phyloP scores from a whole-genome alignment of 2,329 filamentous ascomycete species.

The Chaetomium sp. region DNA sequence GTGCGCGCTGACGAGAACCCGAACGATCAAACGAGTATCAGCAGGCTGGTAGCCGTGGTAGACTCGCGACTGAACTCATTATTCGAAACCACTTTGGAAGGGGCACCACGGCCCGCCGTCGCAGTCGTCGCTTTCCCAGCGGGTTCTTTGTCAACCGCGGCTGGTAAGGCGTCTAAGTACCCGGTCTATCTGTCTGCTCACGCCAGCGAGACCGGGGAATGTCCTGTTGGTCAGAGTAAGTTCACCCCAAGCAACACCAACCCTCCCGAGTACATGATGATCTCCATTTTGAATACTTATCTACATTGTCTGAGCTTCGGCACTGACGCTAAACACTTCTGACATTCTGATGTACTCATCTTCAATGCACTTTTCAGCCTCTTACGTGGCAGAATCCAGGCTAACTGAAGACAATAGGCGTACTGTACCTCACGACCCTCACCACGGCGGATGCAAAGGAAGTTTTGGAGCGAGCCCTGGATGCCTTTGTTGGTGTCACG shows the following conservation, averaged over 20 bases:
- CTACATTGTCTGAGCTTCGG: conserved; percentile 98
- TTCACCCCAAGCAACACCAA: conserved; percentile 39
- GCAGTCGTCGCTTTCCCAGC: conserved; percentile 69
- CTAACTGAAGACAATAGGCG: conserved; percentile 43
- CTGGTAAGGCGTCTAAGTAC: conserved; percentile 42
- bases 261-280: conserved; percentile 73
- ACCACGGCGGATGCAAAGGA: conserved; percentile 40
- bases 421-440: conserved; percentile 47
- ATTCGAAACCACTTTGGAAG: conserved; percentile 73
- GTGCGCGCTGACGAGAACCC: conserved; percentile 48
- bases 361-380: conserved; percentile 25
- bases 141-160: conserved; percentile 45
- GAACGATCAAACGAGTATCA: conserved; percentile 44
- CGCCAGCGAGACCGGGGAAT: conserved; percentile 90
- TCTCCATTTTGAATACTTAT: conserved; percentile 88
- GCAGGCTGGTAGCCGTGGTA: conserved; percentile 68
- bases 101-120: conserved; percentile 72
- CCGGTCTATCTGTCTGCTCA: conserved; percentile 70
- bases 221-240: conserved; percentile 87
- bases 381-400: conserved; percentile 32
- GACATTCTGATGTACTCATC: conserved; percentile 75
- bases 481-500: conserved; percentile 44
- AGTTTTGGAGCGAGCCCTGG: conserved; percentile 47
- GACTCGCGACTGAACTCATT: conserved; percentile 65
- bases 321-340: conserved; percentile 86